A percentile compares a stretch with the other conserved stretches of the same genome.
Conservation (phyloP, 1,139 yeast species). For the Pichia sp. region DNA sequence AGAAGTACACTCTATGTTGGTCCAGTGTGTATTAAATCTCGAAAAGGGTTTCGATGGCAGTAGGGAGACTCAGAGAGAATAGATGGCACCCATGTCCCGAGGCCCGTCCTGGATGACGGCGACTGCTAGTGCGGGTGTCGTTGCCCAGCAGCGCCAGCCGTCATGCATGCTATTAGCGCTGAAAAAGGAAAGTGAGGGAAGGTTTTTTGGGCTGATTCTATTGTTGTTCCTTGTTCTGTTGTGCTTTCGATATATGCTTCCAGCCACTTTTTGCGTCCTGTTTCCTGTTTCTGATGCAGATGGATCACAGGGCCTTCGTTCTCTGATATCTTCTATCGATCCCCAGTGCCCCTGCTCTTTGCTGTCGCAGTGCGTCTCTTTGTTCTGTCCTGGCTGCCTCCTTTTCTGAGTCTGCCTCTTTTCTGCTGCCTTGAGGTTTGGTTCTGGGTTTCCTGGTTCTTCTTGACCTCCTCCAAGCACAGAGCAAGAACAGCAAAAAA, state of each 20-base stretch:
- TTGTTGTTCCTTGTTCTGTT: slow-evolving; percentile 6
- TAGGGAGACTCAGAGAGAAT: too few relatives aligned
- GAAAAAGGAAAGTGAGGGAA: slow-evolving; percentile 2
- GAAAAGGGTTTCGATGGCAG: too few relatives aligned
- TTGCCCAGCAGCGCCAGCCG: slow-evolving; percentile 1
- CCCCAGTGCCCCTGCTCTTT: too few relatives aligned
- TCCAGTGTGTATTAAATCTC: too few relatives aligned
- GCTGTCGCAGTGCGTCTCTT: not conserved
- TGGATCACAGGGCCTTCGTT: not conserved
- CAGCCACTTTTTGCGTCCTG: slow-evolving; percentile 6
- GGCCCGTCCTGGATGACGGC: too few relatives aligned
- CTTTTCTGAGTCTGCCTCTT: not conserved
- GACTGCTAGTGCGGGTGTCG: not conserved
- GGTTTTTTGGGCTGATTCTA: not conserved
- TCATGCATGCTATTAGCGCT: not conserved
- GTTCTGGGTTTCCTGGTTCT: not conserved
- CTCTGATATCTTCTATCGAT: not conserved
- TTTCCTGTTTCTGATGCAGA: not conserved
- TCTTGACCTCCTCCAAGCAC: not conserved
- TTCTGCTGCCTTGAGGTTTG: slow-evolving; percentile 4
- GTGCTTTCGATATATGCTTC: slow-evolving; percentile 4
- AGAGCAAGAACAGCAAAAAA: not conserved
- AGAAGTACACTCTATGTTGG: too few relatives aligned
- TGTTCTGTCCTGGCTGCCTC: not conserved
- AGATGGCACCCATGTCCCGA: too few relatives aligned